Base-by-base conservation (phyloP, 306 rosid genomes). In the Betula pendula region DNA sequence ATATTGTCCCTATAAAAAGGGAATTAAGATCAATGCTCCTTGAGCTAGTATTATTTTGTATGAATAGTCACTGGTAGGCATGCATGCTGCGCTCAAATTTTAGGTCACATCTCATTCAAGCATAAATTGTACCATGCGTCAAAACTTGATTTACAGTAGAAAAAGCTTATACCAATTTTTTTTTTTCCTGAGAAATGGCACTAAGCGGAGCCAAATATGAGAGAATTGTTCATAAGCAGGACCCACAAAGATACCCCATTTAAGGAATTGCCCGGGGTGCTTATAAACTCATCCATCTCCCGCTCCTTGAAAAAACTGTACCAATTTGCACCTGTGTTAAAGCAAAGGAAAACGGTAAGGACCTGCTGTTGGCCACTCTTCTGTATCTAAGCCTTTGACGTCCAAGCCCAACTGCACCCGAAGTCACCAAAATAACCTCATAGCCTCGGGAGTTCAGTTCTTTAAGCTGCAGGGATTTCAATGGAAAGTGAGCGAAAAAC, bases 361-460 rank as follows among this genome's bases (percentile, higher is more conserved):
- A 94, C 98, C 98, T 93, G 96, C 95, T 89, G 73, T 93, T 93
- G 15, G 91, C 90, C 81, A 93, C 81, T 91, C 84, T 89, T 67
- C 98, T 84, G 85, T 88, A 93, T 85, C 88, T 83, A 63, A 93
- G 90, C 88, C 98, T 89, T 75, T 93, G 97, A 19, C 92, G 84
- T 65, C 97, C 98, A 76, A 93, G 88, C 51, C 96, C 98, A 58
- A 93, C 96, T 51, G 98, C 98, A 1, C 98, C 98, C 60, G 98
- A 93, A 75, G 95, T 85, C 71, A 91, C 98, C 85, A 93, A 72
- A 80, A 93, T 91, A 52, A 91, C 96, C 74, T 91, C 97, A 71
- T 93, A 93, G 27, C 92, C 98, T 67, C 77, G 81, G 43, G 60
- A 58, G 68, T 88, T 89, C 44, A 93, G 86, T 48, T 93, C 96